Base-by-base conservation (phyloP, 1,284 basidiomycete species). In the Anthracocystis setariae region DNA sequence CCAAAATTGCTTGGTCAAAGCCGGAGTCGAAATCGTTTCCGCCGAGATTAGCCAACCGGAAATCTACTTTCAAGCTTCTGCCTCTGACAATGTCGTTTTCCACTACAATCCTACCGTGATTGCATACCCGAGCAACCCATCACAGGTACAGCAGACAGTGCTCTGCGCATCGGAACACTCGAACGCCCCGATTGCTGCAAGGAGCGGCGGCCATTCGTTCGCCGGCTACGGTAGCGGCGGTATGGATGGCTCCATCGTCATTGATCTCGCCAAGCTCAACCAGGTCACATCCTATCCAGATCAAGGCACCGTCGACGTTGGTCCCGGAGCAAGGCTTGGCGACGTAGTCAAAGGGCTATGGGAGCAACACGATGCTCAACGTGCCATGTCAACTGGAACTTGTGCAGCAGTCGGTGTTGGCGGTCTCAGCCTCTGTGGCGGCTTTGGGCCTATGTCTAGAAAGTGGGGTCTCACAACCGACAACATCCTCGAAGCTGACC, bases 131-230 rank as follows among this genome's bases (percentile, higher is more conserved):
- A 51, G 57, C 1, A 46, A 48, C 1, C 32, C 76, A 1, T 21
- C 45, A 0, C 56, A 81, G 10, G 78, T 84, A 17, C 42, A 75
- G 13, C 45, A 62, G 9, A 77, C 79, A 0, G 74, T 84, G 3
- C 44, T 50, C 73, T 43, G 51, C 64, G 8, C 18, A 9, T 20
- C 40, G 53, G 44, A 60, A 32, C 39, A 58, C 33, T 55, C 56
- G 21, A 52, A 72, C 24, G 43, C 43, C 25, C 59, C 78, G 25
- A 78, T 84, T 25, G 71, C 74, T 15, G 82, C 83, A 5, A 58
- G 83, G 8, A 77, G 78, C 20, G 83, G 83, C 5, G 83, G 83
- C 3, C 83, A 84, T 44, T 78, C 75, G 4, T 84, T 84, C 46
- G 82, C 74, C 10, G 74, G 76, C 5, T 76, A 45, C 49, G 75